phyloP scores from a whole-genome alignment of 179 eudicot genomes.

The Vitellaria paradoxa region DNA sequence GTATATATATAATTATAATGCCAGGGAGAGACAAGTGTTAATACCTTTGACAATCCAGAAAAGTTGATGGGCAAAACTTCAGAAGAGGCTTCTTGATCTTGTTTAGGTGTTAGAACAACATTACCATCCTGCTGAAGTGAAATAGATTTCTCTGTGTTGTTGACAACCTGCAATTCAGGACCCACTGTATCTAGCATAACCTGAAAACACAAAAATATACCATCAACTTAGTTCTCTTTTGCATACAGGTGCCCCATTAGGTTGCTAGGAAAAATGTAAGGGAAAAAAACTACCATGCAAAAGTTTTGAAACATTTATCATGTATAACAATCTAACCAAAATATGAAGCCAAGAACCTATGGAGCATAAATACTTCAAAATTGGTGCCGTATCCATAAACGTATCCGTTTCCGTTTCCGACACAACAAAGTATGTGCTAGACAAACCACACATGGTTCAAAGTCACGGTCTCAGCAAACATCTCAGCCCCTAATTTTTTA shows the following conservation, averaged over 20 bases:
- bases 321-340: background rate
- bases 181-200: slow-evolving; percentile 95
- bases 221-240: background rate
- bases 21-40: background rate
- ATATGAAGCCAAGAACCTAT: background rate
- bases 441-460: too few species aligned
- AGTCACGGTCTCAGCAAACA: too few species aligned
- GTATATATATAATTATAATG: background rate
- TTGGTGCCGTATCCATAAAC: too few species aligned
- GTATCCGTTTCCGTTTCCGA: too few species aligned
- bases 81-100: slow-evolving; percentile 59
- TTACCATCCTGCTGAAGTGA: slow-evolving; percentile 55
- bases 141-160: slow-evolving; percentile 57
- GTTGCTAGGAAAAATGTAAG: background rate
- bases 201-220: slow-evolving; percentile 31
- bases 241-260: background rate
- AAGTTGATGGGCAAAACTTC: slow-evolving; percentile 73
- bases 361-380: too few species aligned
- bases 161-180: slow-evolving; percentile 71
- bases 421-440: too few species aligned
- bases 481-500: too few species aligned
- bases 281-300: background rate
- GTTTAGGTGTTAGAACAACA: slow-evolving; percentile 67
- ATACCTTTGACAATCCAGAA: slow-evolving; percentile 71
- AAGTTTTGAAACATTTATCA: background rate